These are phyloP conservation scores for Darksidea phi DNA, from an alignment of 495 filamentous ascomycete species.

Conservation along the genomic window DNA sequence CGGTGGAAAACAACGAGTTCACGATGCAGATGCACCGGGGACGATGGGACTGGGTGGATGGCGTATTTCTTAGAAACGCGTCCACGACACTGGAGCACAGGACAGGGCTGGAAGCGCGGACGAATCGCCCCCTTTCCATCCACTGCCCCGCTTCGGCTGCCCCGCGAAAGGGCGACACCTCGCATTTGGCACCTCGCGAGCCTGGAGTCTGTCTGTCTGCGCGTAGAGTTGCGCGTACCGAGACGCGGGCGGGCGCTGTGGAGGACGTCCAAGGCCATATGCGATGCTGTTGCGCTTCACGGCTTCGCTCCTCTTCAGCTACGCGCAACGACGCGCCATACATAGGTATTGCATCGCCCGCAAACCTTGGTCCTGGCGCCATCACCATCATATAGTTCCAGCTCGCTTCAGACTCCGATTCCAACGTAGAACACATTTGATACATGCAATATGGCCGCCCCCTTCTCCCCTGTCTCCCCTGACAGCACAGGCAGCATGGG, in stretches of 20 bases:
- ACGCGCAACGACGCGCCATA: background rate
- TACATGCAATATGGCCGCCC: constrained; percentile 34
- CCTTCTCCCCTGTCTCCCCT: constrained; percentile 33
- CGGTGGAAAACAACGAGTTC: constrained; percentile 17
- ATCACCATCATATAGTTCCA: no score
- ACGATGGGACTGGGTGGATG: constrained; percentile 19
- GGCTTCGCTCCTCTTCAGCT: background rate
- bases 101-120: constrained; percentile 35
- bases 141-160: background rate
- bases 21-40: constrained; percentile 17
- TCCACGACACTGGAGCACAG: constrained; percentile 30
- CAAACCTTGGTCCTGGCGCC: no score
- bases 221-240: no score
- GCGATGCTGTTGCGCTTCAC: background rate
- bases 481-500: constrained; percentile 36
- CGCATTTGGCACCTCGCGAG: background rate
- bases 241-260: background rate
- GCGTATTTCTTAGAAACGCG: constrained; percentile 29
- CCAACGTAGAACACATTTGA: no score
- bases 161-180: background rate
- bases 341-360: no score
- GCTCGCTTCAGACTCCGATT: no score
- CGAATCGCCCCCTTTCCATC: constrained; percentile 21
- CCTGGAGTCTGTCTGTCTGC: background rate
- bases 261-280: background rate